Percentiles rank a stretch among this genome's conserved stretches.
These are phyloP conservation scores for Mycena chlorophos DNA, from an alignment of 768 basidiomycete genomes.

Conservation along the genomic window DNA sequence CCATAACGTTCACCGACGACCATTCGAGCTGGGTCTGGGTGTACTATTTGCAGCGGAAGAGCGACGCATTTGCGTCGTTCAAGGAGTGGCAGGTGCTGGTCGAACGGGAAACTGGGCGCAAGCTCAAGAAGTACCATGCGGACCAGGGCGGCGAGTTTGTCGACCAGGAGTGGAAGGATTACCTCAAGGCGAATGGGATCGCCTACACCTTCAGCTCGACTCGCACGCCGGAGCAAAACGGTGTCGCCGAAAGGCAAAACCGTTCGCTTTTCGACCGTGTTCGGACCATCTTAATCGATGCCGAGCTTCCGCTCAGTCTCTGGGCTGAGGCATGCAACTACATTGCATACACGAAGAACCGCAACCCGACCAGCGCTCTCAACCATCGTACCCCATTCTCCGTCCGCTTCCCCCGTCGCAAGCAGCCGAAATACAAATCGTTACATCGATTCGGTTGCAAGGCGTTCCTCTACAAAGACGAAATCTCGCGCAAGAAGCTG, in stretches of 20 bases:
- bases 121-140: slow-evolving; percentile 1
- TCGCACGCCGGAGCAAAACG: slow-evolving; percentile 27
- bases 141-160: slow-evolving; percentile 10
- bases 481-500: slow-evolving; percentile 16
- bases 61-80: slow-evolving; percentile 21
- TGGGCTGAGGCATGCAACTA: slow-evolving; percentile 27
- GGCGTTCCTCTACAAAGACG: slow-evolving; percentile 17
- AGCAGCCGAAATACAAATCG: slow-evolving; percentile 18
- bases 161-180: not conserved
- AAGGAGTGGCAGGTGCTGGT: slow-evolving; percentile 3
- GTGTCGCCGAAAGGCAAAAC: slow-evolving; percentile 30
- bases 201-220: not conserved
- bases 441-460: slow-evolving; percentile 27
- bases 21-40: slow-evolving; percentile 16
- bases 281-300: slow-evolving; percentile 26
- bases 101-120: not conserved
- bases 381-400: slow-evolving; percentile 9
- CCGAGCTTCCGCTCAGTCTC: slow-evolving; percentile 19
- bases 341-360: slow-evolving; percentile 24
- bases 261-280: slow-evolving; percentile 26
- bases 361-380: slow-evolving; percentile 19
- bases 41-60: slow-evolving; percentile 23
- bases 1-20: slow-evolving; percentile 28
- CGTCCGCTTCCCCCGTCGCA: slow-evolving; percentile 8
- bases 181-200: not conserved